Base-by-base conservation (phyloP, 2,329 filamentous ascomycete species). In the Hypoxylon sp. region DNA sequence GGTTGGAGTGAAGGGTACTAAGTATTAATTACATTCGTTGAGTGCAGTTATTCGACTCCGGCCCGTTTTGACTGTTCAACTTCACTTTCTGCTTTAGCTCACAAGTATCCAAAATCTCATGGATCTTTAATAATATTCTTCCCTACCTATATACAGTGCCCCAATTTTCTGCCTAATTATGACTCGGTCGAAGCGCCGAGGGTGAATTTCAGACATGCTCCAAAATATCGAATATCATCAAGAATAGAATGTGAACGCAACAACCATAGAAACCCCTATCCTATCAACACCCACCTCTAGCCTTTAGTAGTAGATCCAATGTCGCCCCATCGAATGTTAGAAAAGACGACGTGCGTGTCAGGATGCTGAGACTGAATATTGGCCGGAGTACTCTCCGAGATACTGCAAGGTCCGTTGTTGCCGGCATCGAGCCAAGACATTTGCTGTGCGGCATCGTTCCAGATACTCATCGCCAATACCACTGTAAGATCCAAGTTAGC, bases 381-480 rank as follows among this genome's bases (percentile, higher is more conserved):
- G 16, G 61, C 19, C 4, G 64, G 64, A 11, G 64, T 67, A n/a
- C 64, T 67, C 43, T 67, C 64, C 9, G 34, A 23, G 19, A 61
- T 57, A 19, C 6, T 64, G 52, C 64, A 67, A 1, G 64, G 64
- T 2, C 64, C 64, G 16, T 67, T 67, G 23, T 58, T 58, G 34
- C 61, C 64, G n/a, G 64, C 25, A 41, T 67, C 64, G 34, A 67
- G 64, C 64, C 64, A 67, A 27, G 56, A 34, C 64, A 67, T 67
- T 32, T 64, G 61, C 48, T 67, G 64, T 2, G 61, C 41, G 8
- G 64, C 46, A n/a, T 67, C 64, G 34, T 67, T 67, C 64, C 64
- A 67, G 52, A 67, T 67, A 30, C 61, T 64, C 56, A 67, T 67
- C 21, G 64, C 64, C 56, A 67, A 29, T 5, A 67, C 64, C 64